A percentile compares a stretch with the other conserved stretches of the same genome.
phyloP scores from a whole-genome alignment of 345 rosid species.

The Bretschneidera sinensis region DNA sequence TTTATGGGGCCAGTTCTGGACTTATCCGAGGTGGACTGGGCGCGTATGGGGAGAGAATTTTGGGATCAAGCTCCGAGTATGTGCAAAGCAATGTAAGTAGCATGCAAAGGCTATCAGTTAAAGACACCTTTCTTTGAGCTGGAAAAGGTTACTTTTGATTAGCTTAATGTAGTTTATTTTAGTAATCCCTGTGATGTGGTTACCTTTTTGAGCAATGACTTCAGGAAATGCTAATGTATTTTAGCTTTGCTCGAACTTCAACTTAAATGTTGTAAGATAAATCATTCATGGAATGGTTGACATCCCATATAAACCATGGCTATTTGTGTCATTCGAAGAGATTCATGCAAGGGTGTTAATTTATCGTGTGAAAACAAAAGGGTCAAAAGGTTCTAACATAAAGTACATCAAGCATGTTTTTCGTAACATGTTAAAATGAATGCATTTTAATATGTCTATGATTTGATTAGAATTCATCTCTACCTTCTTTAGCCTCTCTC shows the following conservation, averaged over 20 bases:
- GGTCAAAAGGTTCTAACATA: not conserved
- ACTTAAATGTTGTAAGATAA: not conserved
- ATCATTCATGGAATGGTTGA: not conserved
- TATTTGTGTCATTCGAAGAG: not conserved
- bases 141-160: not conserved
- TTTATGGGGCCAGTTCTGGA: constrained; percentile 94
- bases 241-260: not conserved
- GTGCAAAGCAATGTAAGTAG: constrained; percentile 96
- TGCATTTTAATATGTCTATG: not conserved
- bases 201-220: not conserved
- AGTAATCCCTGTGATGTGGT: not conserved
- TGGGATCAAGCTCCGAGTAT: constrained; percentile 93
- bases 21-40: constrained; percentile 84
- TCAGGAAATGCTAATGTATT: not conserved
- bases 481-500: not conserved
- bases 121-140: not conserved
- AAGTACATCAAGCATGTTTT: not conserved
- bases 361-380: not conserved
- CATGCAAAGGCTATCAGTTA: not conserved
- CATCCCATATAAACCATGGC: too few relatives aligned
- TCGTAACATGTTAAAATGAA: not conserved
- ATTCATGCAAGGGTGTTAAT: not conserved
- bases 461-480: too few relatives aligned
- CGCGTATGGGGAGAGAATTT: constrained; percentile 85
- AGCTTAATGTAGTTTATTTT: not conserved